Base-by-base conservation (phyloP, 441 rosid genomes). In the Populus hybrid region DNA sequence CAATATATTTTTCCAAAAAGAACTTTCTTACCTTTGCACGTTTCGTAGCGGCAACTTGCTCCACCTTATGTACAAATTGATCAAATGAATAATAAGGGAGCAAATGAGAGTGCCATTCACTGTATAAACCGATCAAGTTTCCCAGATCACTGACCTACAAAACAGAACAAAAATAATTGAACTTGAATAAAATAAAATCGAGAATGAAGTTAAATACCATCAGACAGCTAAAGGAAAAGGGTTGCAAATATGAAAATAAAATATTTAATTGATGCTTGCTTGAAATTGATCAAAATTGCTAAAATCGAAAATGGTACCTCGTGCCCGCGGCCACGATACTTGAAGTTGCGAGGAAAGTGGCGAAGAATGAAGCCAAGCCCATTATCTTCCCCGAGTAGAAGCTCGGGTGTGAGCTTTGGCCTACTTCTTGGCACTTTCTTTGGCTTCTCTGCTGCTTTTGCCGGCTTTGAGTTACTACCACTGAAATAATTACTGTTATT, bases 341-440 rank as follows among this genome's bases (percentile, higher is more conserved):
- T 96, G 85, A 96, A 93, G 81, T 90, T 83, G 76, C 86, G 86
- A 82, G 99, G 97, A 61, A 94, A 96, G 82, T 94, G 87, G 42
- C 95, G 94, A 63, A 96, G 98, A 81, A 96, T 84, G 59, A 88
- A 94, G 18, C 97, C 98, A 59, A 96, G 83, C 76, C 98, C 98
- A 72, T 94, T 24, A 26, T 68, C 97, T 21, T 93, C 97, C 20
- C 93, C 93, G 42, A 96, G 90, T 29, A 96, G 91, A 77, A 91
- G 81, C 24, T 92, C 90, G 21, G 98, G 89, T 35, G 98, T 91
- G 72, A 96, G 93, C 84, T 94, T 96, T 1, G 99, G 99, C 73
- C 97, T 86, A 73, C 71, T 88, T 38, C 77, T 82, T 8, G 92
- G 88, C 67, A 78, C 77, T 82, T 89, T 92, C 90, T 90, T 95